These are phyloP conservation scores for Eucalyptus regnans DNA, from an alignment of 345 rosid genomes.

Conservation along the genomic window DNA sequence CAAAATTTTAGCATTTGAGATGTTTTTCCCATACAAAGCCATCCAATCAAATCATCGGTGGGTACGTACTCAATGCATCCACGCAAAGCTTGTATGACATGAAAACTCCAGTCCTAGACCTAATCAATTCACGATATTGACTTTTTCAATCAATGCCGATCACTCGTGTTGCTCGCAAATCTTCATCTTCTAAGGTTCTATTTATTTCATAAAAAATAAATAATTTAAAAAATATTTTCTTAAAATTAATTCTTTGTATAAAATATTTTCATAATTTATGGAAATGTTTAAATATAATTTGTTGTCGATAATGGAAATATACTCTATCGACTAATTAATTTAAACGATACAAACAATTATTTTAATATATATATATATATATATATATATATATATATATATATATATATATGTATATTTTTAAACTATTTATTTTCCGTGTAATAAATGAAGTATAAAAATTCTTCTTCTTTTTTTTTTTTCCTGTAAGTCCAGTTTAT, in stretches of 20 bases:
- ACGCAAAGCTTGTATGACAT: fast-evolving
- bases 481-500: fast-evolving
- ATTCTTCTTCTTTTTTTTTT: fast-evolving
- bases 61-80: fast-evolving
- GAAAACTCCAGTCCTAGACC: fast-evolving
- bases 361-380: too few species aligned
- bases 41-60: background rate
- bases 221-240: too few species aligned
- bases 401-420: too few species aligned
- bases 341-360: fast-evolving
- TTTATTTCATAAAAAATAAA: too few species aligned
- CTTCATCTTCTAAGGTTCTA: fast-evolving
- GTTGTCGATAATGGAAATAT: fast-evolving
- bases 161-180: fast-evolving
- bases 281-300: fast-evolving
- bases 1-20: fast-evolving
- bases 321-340: fast-evolving
- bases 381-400: too few species aligned
- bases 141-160: fast-evolving
- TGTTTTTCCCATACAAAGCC: background rate
- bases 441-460: too few species aligned
- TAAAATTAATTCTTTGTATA: fast-evolving
- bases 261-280: fast-evolving
- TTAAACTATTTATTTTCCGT: too few species aligned
- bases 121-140: background rate